Conservation (phyloP, 2,329 filamentous ascomycete species). For the Arachnomyces sp. region DNA sequence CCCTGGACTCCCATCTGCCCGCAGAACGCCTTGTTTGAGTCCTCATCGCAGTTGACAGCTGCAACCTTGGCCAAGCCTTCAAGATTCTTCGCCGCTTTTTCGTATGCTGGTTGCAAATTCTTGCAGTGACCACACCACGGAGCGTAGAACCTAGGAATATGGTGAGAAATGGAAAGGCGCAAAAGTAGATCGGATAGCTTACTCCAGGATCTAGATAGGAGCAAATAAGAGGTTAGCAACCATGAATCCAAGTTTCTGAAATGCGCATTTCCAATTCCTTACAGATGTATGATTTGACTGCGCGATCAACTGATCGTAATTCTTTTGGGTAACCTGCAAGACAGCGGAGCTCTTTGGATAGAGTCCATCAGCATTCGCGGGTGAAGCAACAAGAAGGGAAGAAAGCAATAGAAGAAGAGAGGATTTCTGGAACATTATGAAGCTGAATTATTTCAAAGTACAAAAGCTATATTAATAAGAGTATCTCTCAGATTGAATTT, state of each 20-base stretch:
- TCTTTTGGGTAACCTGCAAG: constrained; percentile 69
- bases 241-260: constrained; percentile 1
- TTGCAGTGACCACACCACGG: constrained; percentile 98
- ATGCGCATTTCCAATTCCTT: constrained; percentile 29
- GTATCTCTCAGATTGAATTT: not conserved
- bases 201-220: constrained; percentile 45
- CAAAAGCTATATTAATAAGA: not conserved
- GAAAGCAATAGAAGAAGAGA: constrained; percentile 46
- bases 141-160: constrained; percentile 78
- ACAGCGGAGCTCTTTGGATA: constrained; percentile 86
- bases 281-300: constrained; percentile 90
- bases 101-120: constrained; percentile 90
- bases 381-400: constrained; percentile 58
- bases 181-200: constrained; percentile 23
- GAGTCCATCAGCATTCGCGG: constrained; percentile 60
- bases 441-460: not conserved
- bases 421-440: constrained; percentile 27
- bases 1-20: constrained; percentile 79
- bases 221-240: constrained; percentile 15
- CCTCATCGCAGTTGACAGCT: constrained; percentile 90
- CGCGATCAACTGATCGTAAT: constrained; percentile 73
- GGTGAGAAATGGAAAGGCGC: constrained; percentile 31
- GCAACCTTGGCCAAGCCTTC: constrained; percentile 91
- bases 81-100: constrained; percentile 84
- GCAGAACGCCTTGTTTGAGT: constrained; percentile 83